Conservation (phyloP, 495 filamentous ascomycete species). For the Xylaria palmicola region DNA sequence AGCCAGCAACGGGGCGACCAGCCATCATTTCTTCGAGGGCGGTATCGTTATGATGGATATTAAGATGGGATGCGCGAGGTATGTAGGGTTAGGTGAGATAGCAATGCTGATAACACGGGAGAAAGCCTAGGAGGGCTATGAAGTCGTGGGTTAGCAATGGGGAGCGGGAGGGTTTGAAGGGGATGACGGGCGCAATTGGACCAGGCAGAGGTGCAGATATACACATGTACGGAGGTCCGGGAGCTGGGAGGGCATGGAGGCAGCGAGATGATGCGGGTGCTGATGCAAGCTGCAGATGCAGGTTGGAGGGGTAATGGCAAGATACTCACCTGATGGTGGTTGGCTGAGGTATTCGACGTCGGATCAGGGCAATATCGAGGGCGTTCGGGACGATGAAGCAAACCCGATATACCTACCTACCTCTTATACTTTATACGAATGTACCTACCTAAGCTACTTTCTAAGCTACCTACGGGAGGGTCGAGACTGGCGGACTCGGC, state of each 20-base stretch:
- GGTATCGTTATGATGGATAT: background rate
- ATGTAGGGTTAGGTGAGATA: background rate
- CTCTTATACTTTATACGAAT: too few relatives aligned
- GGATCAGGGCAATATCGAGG: too few relatives aligned
- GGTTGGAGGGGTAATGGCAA: conserved; percentile 5
- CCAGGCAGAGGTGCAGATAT: background rate
- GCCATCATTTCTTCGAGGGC: conserved; percentile 24
- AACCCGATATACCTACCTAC: too few relatives aligned
- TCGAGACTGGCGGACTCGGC: too few relatives aligned
- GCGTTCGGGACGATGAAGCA: too few relatives aligned
- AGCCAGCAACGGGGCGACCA: conserved; percentile 37
- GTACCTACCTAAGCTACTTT: too few relatives aligned
- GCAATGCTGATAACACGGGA: background rate
- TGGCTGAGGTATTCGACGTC: background rate
- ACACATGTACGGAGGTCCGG: conserved; percentile 9
- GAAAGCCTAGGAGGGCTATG: background rate
- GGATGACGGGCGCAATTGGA: background rate
- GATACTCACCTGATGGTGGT: conserved; percentile 14
- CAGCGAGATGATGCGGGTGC: background rate
- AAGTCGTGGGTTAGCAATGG: background rate
- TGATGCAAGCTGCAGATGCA: conserved; percentile 3
- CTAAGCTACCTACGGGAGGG: too few relatives aligned
- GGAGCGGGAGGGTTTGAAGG: background rate
- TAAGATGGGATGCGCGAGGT: too few relatives aligned
- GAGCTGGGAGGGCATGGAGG: background rate